Evolutionary conservation across 768 basidiomycete species (phyloP).

Genomic region (Pilatotrama ljubarskyi): DNA sequence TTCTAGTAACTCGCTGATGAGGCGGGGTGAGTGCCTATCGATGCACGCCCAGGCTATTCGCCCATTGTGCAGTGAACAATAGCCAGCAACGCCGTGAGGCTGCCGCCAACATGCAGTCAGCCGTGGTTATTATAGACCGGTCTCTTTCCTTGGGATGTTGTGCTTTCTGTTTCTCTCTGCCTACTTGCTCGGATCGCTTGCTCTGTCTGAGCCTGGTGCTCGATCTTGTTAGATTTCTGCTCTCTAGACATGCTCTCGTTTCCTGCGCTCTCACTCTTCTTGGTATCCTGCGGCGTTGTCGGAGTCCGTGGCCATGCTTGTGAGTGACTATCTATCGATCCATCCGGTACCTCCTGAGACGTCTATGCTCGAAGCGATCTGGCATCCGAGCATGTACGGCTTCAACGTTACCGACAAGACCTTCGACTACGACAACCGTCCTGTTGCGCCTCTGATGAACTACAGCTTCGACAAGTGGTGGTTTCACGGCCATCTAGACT

Average conservation of each 20-base stretch:
- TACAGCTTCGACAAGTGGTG: conserved; percentile 49
- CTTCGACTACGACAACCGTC: conserved; percentile 64
- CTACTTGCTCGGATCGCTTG: background rate
- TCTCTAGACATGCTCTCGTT: background rate
- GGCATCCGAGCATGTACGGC: conserved; percentile 61
- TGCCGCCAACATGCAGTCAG: conserved; percentile 1
- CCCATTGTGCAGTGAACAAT: conserved; percentile 13
- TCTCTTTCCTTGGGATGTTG: background rate
- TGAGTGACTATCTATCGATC: background rate
- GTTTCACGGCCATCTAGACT: conserved; percentile 62
- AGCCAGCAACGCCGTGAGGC: conserved; percentile 5
- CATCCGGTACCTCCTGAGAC: background rate
- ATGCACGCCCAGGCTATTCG: background rate
- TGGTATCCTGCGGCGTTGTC: background rate
- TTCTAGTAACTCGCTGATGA: background rate
- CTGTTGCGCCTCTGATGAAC: conserved; percentile 43
- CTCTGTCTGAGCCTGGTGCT: conserved; percentile 15
- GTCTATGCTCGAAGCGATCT: conserved; percentile 40
- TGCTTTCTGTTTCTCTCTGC: background rate
- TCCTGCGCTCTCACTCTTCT: background rate
- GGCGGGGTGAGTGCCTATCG: background rate
- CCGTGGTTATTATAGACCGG: background rate
- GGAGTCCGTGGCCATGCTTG: conserved; percentile 7
- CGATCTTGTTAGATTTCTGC: background rate
- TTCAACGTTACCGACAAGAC: conserved; percentile 63